A percentile compares a stretch with the other conserved stretches of the same genome.
Conservation (phyloP, 495 filamentous ascomycete genomes). For the Penicillium taxi region DNA sequence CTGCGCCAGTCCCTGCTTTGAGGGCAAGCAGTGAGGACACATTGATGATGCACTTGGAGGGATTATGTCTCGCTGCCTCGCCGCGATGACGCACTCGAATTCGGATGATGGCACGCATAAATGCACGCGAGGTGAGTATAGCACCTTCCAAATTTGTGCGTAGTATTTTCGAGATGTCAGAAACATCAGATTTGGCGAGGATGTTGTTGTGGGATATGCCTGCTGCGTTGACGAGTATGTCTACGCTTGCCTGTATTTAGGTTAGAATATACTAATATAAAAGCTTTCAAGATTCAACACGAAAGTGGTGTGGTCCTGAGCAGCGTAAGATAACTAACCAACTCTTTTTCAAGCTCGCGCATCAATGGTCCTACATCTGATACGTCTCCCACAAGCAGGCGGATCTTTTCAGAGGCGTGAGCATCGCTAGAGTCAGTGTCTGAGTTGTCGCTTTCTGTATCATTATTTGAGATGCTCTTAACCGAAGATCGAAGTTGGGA, state of each 20-base stretch:
- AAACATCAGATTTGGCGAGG: slow-evolving; percentile 38
- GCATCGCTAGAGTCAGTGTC: no score
- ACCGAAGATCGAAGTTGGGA: slow-evolving; percentile 6
- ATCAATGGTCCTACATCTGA: slow-evolving; percentile 38
- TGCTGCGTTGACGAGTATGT: slow-evolving; percentile 71
- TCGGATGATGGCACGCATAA: slow-evolving; percentile 42
- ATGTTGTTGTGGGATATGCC: slow-evolving; percentile 56
- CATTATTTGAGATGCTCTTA: background rate
- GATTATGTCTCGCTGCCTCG: slow-evolving; percentile 1
- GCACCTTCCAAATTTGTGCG: slow-evolving; percentile 64
- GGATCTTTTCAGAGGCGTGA: slow-evolving; percentile 12
- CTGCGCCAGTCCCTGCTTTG: slow-evolving; percentile 55
- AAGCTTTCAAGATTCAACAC: background rate
- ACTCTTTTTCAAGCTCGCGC: slow-evolving; percentile 32
- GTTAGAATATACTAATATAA: background rate
- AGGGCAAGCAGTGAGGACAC: slow-evolving; percentile 63
- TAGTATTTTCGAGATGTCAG: slow-evolving; percentile 43
- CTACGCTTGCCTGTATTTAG: slow-evolving; percentile 31
- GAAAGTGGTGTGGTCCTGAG: background rate
- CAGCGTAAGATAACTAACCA: slow-evolving; percentile 22
- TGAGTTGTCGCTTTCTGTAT: background rate
- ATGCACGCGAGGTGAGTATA: slow-evolving; percentile 53
- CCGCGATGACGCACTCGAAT: slow-evolving; percentile 25
- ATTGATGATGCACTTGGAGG: slow-evolving; percentile 65
- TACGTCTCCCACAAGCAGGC: slow-evolving; percentile 42